Evolutionary conservation across 495 filamentous ascomycete species (phyloP), one percentile per base, ranked within the genome.

Genomic region (Annulohypoxylon nitens): DNA sequence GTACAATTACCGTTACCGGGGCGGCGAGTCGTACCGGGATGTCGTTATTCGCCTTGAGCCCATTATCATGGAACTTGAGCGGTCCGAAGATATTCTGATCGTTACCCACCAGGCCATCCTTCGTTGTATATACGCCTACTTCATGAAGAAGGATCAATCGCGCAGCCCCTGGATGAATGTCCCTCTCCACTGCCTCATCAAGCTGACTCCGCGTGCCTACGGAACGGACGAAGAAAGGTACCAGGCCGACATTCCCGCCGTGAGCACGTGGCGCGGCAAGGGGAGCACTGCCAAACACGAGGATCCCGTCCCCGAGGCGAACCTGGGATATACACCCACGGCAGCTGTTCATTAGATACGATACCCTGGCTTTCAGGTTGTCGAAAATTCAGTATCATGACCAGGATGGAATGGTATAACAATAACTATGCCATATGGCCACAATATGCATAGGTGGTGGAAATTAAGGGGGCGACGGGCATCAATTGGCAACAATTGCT

Each of bases 41-140:
- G 95, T 99, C 0, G 96, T 99, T 25, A 98, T 98, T 70, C 93
- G 96, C 1, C 90, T 99, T 0, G 96, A 99, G 76, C 96, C 96
- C 54, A 99, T 99, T 81, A 99, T 99, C 83, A 99, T 99, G 96
- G 96, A 99, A 76, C 85, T 99, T 50, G 96, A 99, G 81, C 89
- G 96, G 63, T 92, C 90, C 74, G 96, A 98, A 79, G 95, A 99
- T 76, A 97, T 99, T 70, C 91, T 99, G 63, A 97, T 99, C 76
- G 94, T 99, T 53, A 98, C 96, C 5, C 96, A 99, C 80, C 96
- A 99, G 80, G 96, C 96, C 3, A 95, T 99, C 23, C 85, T 99
- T 63, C 89, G 96, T 60, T 99, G 96, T 83, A 98, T 99, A 72
- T 98, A 98, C 78, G 92, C 96, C 7, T 99, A 99, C 79, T 99